phyloP scores from a whole-genome alignment of 805 yeast genomes.

The Yamadazyma phyllophila region DNA sequence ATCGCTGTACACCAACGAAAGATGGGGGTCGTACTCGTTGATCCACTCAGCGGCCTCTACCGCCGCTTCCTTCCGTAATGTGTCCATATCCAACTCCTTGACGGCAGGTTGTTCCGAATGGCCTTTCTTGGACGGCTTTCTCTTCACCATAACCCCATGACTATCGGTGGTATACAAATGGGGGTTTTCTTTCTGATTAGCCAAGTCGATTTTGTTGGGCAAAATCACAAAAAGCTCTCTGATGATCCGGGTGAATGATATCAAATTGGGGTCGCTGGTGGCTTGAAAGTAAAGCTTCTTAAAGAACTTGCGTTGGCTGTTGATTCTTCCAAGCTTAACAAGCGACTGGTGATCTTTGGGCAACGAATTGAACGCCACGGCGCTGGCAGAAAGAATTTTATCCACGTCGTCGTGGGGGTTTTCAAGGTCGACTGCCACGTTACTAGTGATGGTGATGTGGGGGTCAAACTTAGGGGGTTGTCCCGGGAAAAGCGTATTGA shows the following conservation, averaged over 20 bases:
- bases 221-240: slow-evolving; percentile 54
- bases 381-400: slow-evolving; percentile 53
- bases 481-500: slow-evolving; percentile 69
- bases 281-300: slow-evolving; percentile 54
- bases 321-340: slow-evolving; percentile 41
- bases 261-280: slow-evolving; percentile 42
- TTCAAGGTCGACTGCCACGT: slow-evolving; percentile 43
- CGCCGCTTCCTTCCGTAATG: slow-evolving; percentile 44
- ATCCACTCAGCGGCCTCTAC: slow-evolving; percentile 55
- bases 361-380: slow-evolving; percentile 50
- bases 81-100: slow-evolving; percentile 27
- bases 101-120: slow-evolving; percentile 7
- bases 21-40: slow-evolving; percentile 65
- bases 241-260: slow-evolving; percentile 53
- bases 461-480: slow-evolving; percentile 67
- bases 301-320: slow-evolving; percentile 49
- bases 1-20: slow-evolving; percentile 67
- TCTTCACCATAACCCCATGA: slow-evolving; percentile 23
- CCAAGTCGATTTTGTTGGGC: slow-evolving; percentile 39
- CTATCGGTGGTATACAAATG: slow-evolving; percentile 36
- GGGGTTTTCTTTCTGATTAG: slow-evolving; percentile 34
- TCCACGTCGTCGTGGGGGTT: slow-evolving; percentile 55
- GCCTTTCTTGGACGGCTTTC: slow-evolving; percentile 23
- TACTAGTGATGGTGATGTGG: slow-evolving; percentile 73
- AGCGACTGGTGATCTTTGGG: slow-evolving; percentile 40